These are phyloP conservation scores for Linderniella brevidens DNA, from an alignment of 257 asterid species.

Conservation along the genomic window DNA sequence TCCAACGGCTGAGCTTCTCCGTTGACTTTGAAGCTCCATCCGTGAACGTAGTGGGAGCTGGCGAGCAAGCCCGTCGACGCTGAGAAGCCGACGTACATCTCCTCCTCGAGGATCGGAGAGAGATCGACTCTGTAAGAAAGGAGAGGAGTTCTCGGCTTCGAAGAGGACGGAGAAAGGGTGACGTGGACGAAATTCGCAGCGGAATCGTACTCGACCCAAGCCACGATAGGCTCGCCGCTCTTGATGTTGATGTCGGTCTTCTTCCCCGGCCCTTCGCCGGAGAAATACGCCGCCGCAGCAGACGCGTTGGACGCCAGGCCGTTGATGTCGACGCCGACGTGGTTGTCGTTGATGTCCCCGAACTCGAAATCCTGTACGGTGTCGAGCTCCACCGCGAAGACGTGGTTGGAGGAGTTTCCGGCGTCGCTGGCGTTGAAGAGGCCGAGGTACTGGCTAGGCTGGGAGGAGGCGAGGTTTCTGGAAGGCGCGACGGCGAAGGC, in stretches of 20 bases:
- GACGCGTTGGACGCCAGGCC: slow-evolving; percentile 37
- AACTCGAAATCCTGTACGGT: slow-evolving; percentile 33
- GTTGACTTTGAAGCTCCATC: slow-evolving; percentile 65
- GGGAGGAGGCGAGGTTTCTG: slow-evolving; percentile 19
- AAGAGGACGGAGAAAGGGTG: slow-evolving; percentile 35
- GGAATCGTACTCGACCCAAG: slow-evolving; percentile 61
- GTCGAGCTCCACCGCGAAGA: slow-evolving; percentile 68
- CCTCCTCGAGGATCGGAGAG: slow-evolving; percentile 28
- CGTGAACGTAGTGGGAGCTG: slow-evolving; percentile 47
- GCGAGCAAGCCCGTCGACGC: slow-evolving; percentile 70
- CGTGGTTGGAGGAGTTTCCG: slow-evolving; percentile 47
- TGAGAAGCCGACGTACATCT: slow-evolving; percentile 74
- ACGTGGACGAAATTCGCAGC: slow-evolving; percentile 22
- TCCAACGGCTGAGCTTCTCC: slow-evolving; percentile 37
- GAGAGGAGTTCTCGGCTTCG: slow-evolving; percentile 36
- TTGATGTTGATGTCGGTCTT: slow-evolving; percentile 16
- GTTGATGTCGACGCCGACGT: slow-evolving; percentile 57
- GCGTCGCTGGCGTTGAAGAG: slow-evolving; percentile 20
- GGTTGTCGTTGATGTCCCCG: slow-evolving; percentile 49
- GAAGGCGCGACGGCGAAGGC: slow-evolving; percentile 42
- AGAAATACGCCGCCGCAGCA: slow-evolving; percentile 16
- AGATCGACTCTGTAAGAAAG: slow-evolving; percentile 40
- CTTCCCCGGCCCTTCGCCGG: not conserved
- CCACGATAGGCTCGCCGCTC: slow-evolving; percentile 30
- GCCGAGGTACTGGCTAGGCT: slow-evolving; percentile 46